Evolutionary conservation across 2,329 filamentous ascomycete species (phyloP).

Genomic region (Cladobotryum mycophilum): DNA sequence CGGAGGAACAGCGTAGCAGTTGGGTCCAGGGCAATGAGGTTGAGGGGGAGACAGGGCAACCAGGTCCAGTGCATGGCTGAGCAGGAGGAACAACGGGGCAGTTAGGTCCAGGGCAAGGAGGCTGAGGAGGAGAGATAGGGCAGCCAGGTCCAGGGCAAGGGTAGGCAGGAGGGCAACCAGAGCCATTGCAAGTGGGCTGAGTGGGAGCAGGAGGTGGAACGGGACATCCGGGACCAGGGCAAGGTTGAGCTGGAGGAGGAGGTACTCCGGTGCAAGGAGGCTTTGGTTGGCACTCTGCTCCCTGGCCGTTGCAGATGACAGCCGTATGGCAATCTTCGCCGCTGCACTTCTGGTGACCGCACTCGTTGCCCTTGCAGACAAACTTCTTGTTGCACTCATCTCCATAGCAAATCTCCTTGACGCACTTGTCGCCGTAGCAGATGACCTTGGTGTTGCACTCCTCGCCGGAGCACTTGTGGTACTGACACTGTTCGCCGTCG

Average conservation of each 20-base stretch:
- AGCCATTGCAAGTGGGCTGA: slow-evolving; percentile 9
- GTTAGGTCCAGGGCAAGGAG: no score
- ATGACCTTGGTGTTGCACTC: slow-evolving; percentile 27
- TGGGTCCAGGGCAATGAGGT: no score
- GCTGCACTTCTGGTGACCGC: slow-evolving; percentile 24
- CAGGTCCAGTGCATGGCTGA: no score
- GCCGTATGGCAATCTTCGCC: slow-evolving; percentile 25
- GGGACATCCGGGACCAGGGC: slow-evolving; percentile 8
- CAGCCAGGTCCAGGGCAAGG: neutral
- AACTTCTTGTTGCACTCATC: slow-evolving; percentile 28
- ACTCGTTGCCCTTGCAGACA: slow-evolving; percentile 26
- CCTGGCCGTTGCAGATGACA: slow-evolving; percentile 19
- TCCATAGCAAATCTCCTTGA: slow-evolving; percentile 21
- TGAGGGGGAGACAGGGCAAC: no score
- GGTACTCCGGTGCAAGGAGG: slow-evolving; percentile 14
- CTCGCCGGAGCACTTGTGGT: slow-evolving; percentile 17
- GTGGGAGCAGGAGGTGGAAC: slow-evolving; percentile 12
- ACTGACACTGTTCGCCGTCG: slow-evolving; percentile 23
- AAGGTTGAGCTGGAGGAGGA: no score
- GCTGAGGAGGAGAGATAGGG: no score
- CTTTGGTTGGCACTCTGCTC: slow-evolving; percentile 20
- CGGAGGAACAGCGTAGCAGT: no score
- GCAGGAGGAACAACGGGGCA: no score
- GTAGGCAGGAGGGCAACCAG: neutral
- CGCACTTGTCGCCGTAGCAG: slow-evolving; percentile 28